Base-by-base conservation (phyloP, 1,284 basidiomycete species). In the Ceratobasidium sp. region DNA sequence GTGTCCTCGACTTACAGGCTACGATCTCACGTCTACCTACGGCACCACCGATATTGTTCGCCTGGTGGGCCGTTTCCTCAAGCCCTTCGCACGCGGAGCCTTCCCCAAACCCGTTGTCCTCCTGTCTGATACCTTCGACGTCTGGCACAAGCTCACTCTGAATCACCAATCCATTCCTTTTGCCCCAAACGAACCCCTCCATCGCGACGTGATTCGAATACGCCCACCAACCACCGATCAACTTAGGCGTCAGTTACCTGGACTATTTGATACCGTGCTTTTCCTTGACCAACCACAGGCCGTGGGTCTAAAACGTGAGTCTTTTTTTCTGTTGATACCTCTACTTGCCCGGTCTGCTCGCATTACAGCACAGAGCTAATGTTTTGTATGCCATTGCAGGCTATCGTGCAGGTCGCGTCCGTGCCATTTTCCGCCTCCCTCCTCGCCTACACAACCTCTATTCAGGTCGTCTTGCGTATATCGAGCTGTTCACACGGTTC, bases 161-260 rank as follows among this genome's bases (percentile, higher is more conserved):
- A 5, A 35, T 16, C 62, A 64, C 44, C 26, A 14, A 1, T 18
- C 44, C 9, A 14, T 50, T n/a, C 62, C 44, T 11, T 49, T 49
- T 32, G 44, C 62, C 13, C 62, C 44, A 6, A 35, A 49, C 30
- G 41, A 30, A 30, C 62, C 21, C 13, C 44, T 35, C 46, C 62
- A 47, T 16, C 62, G 62, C 46, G 62, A 64, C 32, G 62, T 50
- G 21, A 49, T 64, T 18, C 62, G 62, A 30, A 46, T 49, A 1
- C 44, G 44, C 13, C 62, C 62, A 28, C 44, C 44, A 14, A 18
- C 46, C 5, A 23, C 41, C 9, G 46, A 64, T 35, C 5, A 14
- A 14, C 21, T 28, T 13, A 28, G 62, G 11, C 23, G 46, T n/a
- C 6, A 14, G 11, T 13, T 35, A 26, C 9, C 23, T 18, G 62